Evolutionary conservation across 805 yeast genomes (phyloP).

Genomic region (Saccharomycopsis sp.): DNA sequence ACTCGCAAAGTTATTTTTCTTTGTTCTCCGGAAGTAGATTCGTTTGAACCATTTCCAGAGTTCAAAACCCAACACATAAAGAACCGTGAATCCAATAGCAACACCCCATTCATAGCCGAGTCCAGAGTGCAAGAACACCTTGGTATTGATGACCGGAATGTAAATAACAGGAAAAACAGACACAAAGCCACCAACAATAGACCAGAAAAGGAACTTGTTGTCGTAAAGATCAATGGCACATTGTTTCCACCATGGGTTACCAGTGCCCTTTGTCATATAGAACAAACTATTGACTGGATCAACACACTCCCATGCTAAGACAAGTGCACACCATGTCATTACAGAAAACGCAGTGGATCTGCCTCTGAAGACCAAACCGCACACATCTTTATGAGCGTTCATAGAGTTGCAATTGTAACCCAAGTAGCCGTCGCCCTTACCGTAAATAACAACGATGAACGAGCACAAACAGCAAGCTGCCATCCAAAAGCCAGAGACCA

Average conservation of each 20-base stretch:
- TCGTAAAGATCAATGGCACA: slow-evolving; percentile 60
- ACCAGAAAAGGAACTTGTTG: slow-evolving; percentile 77
- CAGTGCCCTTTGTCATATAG: slow-evolving; percentile 59
- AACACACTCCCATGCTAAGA: slow-evolving; percentile 80
- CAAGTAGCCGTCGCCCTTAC: slow-evolving; percentile 55
- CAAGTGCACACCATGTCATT: slow-evolving; percentile 81
- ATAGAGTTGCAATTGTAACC: slow-evolving; percentile 54
- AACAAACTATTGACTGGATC: slow-evolving; percentile 67
- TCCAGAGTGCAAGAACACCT: slow-evolving; percentile 66
- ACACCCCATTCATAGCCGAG: slow-evolving; percentile 81
- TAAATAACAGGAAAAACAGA: slow-evolving; percentile 77
- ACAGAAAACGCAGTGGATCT: slow-evolving; percentile 73
- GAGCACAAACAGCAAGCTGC: slow-evolving; percentile 62
- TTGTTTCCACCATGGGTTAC: slow-evolving; percentile 47
- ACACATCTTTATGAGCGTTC: slow-evolving; percentile 35
- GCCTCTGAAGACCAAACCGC: slow-evolving; percentile 63
- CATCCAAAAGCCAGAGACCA: slow-evolving; percentile 67
- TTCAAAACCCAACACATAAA: slow-evolving; percentile 58
- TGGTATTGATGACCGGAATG: slow-evolving; percentile 78
- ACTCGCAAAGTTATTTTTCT: slow-evolving; percentile 45
- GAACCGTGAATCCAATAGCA: slow-evolving; percentile 50
- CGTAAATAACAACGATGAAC: slow-evolving; percentile 62
- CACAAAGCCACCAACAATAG: slow-evolving; percentile 60
- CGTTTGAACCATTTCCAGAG: slow-evolving; percentile 63
- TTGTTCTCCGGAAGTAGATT: slow-evolving; percentile 40